Percentiles rank a stretch among this genome's conserved stretches.
phyloP scores from a whole-genome alignment of 257 asterid species.

The Solanum dulcamara region DNA sequence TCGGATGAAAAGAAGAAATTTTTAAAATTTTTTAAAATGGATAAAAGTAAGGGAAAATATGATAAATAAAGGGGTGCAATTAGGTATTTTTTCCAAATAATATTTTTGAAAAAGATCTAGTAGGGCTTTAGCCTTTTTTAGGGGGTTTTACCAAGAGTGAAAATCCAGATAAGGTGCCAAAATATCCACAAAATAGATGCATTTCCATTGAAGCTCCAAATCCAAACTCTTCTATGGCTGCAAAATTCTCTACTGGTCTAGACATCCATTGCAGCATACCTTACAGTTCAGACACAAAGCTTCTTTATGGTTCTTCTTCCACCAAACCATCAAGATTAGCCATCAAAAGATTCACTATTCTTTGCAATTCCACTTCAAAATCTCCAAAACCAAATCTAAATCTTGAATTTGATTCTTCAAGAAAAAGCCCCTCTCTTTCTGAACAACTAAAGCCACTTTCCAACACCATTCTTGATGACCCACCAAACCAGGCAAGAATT shows the following conservation, averaged over 20 bases:
- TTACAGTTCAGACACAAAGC: slow-evolving; percentile 29
- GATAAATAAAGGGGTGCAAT: too few relatives aligned
- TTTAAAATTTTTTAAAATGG: too few relatives aligned
- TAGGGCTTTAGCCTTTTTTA: background rate
- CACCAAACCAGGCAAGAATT: slow-evolving; percentile 34
- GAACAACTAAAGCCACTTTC: slow-evolving; percentile 83
- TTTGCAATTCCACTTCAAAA: slow-evolving; percentile 27
- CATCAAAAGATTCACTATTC: slow-evolving; percentile 27
- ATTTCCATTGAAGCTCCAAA: background rate
- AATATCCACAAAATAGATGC: slow-evolving; percentile 7
- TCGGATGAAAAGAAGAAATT: too few relatives aligned
- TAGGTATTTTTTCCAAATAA: too few relatives aligned
- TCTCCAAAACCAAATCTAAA: slow-evolving; percentile 27
- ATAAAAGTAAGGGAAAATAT: too few relatives aligned
- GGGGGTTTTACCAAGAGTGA: background rate
- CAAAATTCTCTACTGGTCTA: slow-evolving; percentile 38
- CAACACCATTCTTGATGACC: slow-evolving; percentile 57
- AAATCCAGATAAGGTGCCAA: slow-evolving; percentile 25
- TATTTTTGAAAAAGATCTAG: background rate
- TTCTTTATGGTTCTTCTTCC: slow-evolving; percentile 15
- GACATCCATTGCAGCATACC: slow-evolving; percentile 23
- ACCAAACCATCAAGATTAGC: slow-evolving; percentile 20
- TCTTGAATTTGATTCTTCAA: slow-evolving; percentile 16
- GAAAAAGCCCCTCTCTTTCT: slow-evolving; percentile 48
- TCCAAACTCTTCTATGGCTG: slow-evolving; percentile 40